A percentile compares a stretch with the other conserved stretches of the same genome.
Evolutionary conservation across 2,329 filamentous ascomycete species (phyloP).

Genomic region (Aspergillus spinulosporus): DNA sequence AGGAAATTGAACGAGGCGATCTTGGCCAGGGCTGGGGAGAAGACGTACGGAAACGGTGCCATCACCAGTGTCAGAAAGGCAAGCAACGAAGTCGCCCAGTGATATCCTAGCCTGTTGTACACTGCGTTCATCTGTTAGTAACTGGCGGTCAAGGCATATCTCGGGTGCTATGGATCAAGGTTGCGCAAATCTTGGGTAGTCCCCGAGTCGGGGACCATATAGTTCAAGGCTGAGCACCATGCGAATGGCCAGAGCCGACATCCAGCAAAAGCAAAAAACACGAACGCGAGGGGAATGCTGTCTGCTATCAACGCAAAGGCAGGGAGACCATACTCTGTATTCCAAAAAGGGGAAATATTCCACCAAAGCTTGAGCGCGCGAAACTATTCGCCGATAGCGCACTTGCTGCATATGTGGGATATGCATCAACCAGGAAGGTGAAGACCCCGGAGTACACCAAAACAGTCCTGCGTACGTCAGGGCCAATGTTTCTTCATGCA

Average conservation of each 20-base stretch:
- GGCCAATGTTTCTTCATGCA: not conserved
- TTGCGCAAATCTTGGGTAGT: constrained; percentile 10
- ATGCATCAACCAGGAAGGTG: constrained; percentile 74
- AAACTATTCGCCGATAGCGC: constrained; percentile 84
- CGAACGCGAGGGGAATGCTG: constrained; percentile 6
- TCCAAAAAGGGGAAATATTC: constrained; percentile 74
- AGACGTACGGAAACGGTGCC: constrained; percentile 49
- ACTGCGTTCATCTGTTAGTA: constrained; percentile 36
- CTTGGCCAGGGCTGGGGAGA: not conserved
- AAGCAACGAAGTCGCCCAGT: constrained; percentile 49
- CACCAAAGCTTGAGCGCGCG: constrained; percentile 74
- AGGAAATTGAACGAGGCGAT: constrained; percentile 5
- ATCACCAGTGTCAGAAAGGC: constrained; percentile 47
- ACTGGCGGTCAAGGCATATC: constrained; percentile 16
- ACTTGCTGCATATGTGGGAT: constrained; percentile 49
- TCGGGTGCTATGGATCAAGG: constrained; percentile 1
- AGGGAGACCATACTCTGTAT: constrained; percentile 49
- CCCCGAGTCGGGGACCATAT: constrained; percentile 12
- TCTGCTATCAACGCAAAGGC: not conserved
- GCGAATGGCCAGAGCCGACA: not conserved
- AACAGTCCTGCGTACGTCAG: constrained; percentile 58
- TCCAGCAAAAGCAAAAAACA: not conserved
- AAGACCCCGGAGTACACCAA: constrained; percentile 82
- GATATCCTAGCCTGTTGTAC: constrained; percentile 48
- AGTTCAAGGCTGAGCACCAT: not conserved